Base-by-base conservation (phyloP, 768 basidiomycete genomes). In the Trametes maxima region DNA sequence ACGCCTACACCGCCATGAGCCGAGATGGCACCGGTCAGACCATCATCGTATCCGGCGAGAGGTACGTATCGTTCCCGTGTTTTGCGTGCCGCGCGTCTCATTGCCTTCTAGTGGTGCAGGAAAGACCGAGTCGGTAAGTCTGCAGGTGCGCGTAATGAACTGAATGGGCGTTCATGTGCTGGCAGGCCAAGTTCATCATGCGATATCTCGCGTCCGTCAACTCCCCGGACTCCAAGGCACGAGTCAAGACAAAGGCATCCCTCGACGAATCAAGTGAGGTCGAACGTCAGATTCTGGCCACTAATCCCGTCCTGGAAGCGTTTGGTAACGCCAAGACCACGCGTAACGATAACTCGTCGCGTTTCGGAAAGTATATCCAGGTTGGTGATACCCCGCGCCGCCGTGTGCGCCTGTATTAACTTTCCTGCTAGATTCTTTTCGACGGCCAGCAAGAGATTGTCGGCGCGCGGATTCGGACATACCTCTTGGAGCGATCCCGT, bases 271-370 rank as follows among this genome's bases (percentile, higher is more conserved):
- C 91, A 2, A 95, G 89, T 72, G 97, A 98, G 75, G 94, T 95
- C 65, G 97, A 99, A 73, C 86, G 89, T 50, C 97, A 98, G 75
- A 99, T 99, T 61, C 79, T 99, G 56, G 97, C 97, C 28, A 98
- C 96, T n/a, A 99, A 99, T 74, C 97, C 97, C 22, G 98, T 97
- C 69, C 88, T 99, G 64, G 97, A 99, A 76, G 92, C 97, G 0
- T 98, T 99, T 68, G 97, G 97, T 66, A 99, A 99, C 75, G 97
- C 97, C 22, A 99, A 99, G 78, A 99, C 97, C 35, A 98, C 97
- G 16, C 85, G 97, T 60, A 99, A 99, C 72, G 97, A 99, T 76
- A 99, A 99, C 74, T 97, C 94, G 8, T 99, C 97, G 21, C 87
- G 97, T 59, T 99, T 99, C 74, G 97, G 97, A 63, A 99, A 99